Evolutionary conservation across 495 filamentous ascomycete genomes (phyloP), one percentile per base, ranked within the genome.

Genomic region (Margaritispora aquatica): DNA sequence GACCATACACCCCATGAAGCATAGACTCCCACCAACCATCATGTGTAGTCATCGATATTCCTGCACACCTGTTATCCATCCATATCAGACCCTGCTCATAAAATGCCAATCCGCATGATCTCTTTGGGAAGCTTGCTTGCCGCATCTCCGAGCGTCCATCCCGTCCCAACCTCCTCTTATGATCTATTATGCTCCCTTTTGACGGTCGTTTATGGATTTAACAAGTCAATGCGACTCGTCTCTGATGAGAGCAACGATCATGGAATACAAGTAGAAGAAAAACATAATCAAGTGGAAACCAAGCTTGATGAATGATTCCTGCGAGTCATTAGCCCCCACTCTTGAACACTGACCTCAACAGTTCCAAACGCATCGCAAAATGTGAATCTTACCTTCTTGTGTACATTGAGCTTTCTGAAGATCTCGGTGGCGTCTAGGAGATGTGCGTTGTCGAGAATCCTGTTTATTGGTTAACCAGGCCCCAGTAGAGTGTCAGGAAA

Each of bases 181-280:
- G n/a, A n/a, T n/a, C 54, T 26, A 57, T 62, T 57, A 60, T 66
- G 26, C 54, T 41, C 51, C 41, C 22, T 55, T 53, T 17, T 58
- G 29, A 57, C 50, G 58, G n/a, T 41, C 21, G 51, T 54, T 34
- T 27, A 63, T 63, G 46, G 58, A 64, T 38, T 54, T 58, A 31
- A 20, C 31, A 54, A 60, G 62, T 79, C 83, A 96, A 74, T 92
- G 80, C 48, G 89, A 84, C 75, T 98, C 94, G 71, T 99, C 95
- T 66, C 87, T 85, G 80, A 99, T 99, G 17, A 59, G 79, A 59
- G 93, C 93, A 54, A 97, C 94, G 59, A 99, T 99, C 95, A 99
- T 99, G 77, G 84, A 93, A 85, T 97, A 99, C 24, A 99, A 85
- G 77, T 99, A 99, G 84, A 97, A 99, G 83, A 99, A 99, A 83